Conservation (phyloP, 345 rosid species). For the Syzygium aqueum region DNA sequence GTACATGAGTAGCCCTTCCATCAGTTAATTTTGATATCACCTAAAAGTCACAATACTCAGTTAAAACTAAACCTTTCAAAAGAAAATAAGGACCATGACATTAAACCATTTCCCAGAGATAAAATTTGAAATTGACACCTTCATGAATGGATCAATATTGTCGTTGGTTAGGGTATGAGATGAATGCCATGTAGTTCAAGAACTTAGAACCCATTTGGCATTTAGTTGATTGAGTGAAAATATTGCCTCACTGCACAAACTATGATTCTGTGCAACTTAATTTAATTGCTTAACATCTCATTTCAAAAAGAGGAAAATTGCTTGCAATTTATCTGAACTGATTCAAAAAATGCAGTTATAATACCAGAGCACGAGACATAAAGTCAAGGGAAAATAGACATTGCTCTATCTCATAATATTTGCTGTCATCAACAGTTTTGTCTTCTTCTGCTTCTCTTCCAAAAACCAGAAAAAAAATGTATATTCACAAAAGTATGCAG, state of each 20-base stretch:
- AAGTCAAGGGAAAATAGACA: neutral
- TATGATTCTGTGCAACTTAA: neutral
- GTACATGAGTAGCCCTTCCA: constrained; percentile 81
- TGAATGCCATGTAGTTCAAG: neutral
- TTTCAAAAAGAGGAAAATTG: neutral
- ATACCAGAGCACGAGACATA: neutral
- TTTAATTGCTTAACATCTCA: neutral
- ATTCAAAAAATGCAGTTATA: neutral
- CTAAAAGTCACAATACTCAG: constrained; percentile 18
- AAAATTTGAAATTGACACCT: neutral
- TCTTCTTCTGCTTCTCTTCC: neutral
- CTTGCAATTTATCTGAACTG: neutral
- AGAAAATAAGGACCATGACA: neutral
- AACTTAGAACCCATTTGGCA: neutral
- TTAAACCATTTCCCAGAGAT: neutral
- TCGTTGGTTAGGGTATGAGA: neutral
- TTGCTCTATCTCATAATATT: neutral
- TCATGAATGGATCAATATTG: neutral
- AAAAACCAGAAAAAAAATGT: neutral
- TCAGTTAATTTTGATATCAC: constrained; percentile 98
- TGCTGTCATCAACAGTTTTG: neutral
- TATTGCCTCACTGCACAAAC: neutral
- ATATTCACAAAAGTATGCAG: neutral
- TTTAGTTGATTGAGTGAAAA: neutral
- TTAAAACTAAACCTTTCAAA: neutral